Evolutionary conservation across 2,329 filamentous ascomycete species (phyloP), one percentile per base, ranked within the genome.

Genomic region (Phoma sp.): DNA sequence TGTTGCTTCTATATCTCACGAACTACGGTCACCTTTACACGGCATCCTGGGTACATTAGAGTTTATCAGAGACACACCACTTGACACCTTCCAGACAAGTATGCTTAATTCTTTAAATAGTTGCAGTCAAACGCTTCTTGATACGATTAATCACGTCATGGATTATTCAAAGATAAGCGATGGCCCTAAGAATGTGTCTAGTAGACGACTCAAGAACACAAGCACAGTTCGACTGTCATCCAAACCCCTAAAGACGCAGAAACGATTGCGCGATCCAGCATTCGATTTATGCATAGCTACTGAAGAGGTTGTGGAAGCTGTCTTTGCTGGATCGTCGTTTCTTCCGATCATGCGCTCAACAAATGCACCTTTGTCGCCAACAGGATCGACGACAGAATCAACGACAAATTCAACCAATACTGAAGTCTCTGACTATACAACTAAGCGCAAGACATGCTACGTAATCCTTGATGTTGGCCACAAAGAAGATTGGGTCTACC

Each of bases 1-100:
- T 39, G 77, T 84, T 13, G 78, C 78, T 0, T 79, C 77, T 0
- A 80, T 84, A 24, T 80, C 76, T 24, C 82, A 84, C 59, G 82
- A 84, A 56, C 69, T 84, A 67, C 32, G 82, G 75, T 22, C 67
- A 78, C 33, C 82, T 79, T 48, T 70, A 2, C 68, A 71, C 30
- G 68, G 69, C 3, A 71, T 71, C 9, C 37, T 70, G 4, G 80
- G 79, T 1, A 81, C 78, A n/a, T 71, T 78, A 1, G 81, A 84
- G 55, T 75, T 83, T 5, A 61, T 84, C 3, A 72, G 76, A 3
- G 79, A 80, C 4, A 81, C 78, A 2, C 2, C 64, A 65, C 13
- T 70, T 70, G 7, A 74, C 73, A 77, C 38, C 73, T 51, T 78
- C 72, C 25, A 73, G 37, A 71, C 80, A 0, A 77, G 75, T 3